Evolutionary conservation across 2,329 filamentous ascomycete species (phyloP).

Genomic region (Alternaria arbusti): DNA sequence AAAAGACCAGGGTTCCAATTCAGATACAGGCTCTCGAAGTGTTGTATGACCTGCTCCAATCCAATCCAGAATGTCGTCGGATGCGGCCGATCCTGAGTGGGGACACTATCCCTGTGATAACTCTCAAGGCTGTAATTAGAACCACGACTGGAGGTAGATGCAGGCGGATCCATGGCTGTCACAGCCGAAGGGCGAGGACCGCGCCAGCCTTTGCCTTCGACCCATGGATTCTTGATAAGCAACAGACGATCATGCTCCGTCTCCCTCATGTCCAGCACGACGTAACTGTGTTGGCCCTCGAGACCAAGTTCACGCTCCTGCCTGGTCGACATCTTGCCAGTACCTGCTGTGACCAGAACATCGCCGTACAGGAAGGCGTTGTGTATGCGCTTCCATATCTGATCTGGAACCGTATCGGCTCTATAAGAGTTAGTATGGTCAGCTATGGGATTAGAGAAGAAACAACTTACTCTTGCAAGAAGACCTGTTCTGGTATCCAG

Average conservation of each 20-base stretch:
- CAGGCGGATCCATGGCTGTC: conserved; percentile 22
- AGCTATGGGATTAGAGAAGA: neutral
- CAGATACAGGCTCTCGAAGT: conserved; percentile 94
- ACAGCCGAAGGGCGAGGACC: conserved; percentile 50
- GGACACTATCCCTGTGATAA: conserved; percentile 35
- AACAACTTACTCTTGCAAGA: conserved; percentile 71
- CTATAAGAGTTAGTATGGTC: conserved; percentile 49
- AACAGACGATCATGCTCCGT: conserved; percentile 69
- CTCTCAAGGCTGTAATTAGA: conserved; percentile 26
- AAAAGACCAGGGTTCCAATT: conserved; percentile 97
- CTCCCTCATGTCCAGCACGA: conserved; percentile 79
- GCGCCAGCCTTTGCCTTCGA: conserved; percentile 77
- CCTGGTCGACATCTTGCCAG: conserved; percentile 76
- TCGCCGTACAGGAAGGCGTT: conserved; percentile 78
- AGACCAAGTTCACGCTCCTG: conserved; percentile 84
- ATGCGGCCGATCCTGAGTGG: conserved; percentile 44
- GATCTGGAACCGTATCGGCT: conserved; percentile 77
- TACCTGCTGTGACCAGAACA: conserved; percentile 88
- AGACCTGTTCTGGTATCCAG: conserved; percentile 96
- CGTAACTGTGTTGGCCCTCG: conserved; percentile 92
- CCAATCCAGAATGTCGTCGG: conserved; percentile 95
- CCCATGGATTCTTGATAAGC: conserved; percentile 96
- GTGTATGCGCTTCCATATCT: conserved; percentile 79
- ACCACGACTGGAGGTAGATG: conserved; percentile 21
- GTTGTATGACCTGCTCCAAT: conserved; percentile 83